Evolutionary conservation across 257 asterid species (phyloP).

Genomic region (Solanum bulbocastanum): DNA sequence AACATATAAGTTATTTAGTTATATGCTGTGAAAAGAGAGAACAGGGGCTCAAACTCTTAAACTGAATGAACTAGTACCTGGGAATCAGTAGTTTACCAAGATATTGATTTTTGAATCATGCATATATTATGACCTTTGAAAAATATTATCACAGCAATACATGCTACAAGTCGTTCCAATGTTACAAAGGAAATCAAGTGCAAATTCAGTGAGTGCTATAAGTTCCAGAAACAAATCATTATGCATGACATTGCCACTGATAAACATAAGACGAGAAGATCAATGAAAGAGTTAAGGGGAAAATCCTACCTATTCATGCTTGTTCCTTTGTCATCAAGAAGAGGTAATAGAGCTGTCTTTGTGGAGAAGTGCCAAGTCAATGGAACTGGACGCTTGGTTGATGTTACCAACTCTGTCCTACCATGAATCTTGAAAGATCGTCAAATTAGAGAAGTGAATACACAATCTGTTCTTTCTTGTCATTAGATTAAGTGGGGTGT

Average conservation of each 20-base stretch:
- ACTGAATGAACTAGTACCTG: not conserved
- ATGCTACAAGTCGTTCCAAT: not conserved
- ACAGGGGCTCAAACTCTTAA: not conserved
- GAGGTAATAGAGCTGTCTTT: slow-evolving; percentile 69
- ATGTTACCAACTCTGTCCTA: slow-evolving; percentile 86
- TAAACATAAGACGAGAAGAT: not conserved
- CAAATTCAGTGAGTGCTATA: not conserved
- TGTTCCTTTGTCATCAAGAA: slow-evolving; percentile 90
- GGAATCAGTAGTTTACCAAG: not conserved
- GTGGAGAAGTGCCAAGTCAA: slow-evolving; percentile 93
- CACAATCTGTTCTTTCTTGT: not conserved
- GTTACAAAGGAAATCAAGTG: not conserved
- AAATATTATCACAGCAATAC: not conserved
- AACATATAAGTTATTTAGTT: not conserved
- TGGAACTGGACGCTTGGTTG: slow-evolving; percentile 95
- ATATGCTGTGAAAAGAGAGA: not conserved
- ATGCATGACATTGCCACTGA: not conserved
- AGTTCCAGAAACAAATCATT: not conserved
- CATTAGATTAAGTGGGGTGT: not conserved
- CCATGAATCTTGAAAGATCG: slow-evolving; percentile 76
- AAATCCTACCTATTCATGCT: slow-evolving; percentile 75
- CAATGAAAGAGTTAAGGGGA: not conserved
- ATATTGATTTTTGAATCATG: not conserved
- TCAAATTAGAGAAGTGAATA: slow-evolving; percentile 8
- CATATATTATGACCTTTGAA: not conserved